phyloP scores from a whole-genome alignment of 2,329 filamentous ascomycete genomes.

The Alternaria infectoria region DNA sequence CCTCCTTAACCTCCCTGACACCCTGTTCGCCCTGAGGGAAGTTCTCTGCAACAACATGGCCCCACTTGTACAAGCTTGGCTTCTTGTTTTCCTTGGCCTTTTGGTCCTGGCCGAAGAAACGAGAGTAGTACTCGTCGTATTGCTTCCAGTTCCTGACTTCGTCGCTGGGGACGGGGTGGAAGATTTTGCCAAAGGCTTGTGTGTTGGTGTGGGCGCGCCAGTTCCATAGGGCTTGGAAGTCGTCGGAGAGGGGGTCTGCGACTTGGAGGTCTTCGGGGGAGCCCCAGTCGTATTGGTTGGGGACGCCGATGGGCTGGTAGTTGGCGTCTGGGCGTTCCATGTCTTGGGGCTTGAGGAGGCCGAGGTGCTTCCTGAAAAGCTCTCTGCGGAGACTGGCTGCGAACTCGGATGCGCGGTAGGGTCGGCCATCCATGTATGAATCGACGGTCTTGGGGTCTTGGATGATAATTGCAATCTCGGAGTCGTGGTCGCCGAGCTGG shows the following conservation, averaged over 20 bases:
- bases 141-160: constrained; percentile 72
- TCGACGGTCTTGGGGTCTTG: constrained; percentile 76
- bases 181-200: constrained; percentile 78
- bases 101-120: constrained; percentile 63
- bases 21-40: constrained; percentile 53
- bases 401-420: constrained; percentile 75
- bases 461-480: constrained; percentile 87
- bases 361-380: constrained; percentile 91
- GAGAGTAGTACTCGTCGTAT: constrained; percentile 74
- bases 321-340: constrained; percentile 66
- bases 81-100: constrained; percentile 50
- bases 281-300: constrained; percentile 60
- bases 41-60: constrained; percentile 74
- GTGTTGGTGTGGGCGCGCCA: constrained; percentile 78
- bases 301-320: constrained; percentile 63
- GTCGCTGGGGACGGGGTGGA: constrained; percentile 79
- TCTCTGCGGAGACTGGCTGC: constrained; percentile 81
- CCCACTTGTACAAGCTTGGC: constrained; percentile 74
- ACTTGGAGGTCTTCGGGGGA: constrained; percentile 63
- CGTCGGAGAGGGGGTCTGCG: constrained; percentile 71
- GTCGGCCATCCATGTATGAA: constrained; percentile 74
- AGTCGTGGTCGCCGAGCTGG: constrained; percentile 83
- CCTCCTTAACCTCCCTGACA: constrained; percentile 62
- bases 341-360: constrained; percentile 76
- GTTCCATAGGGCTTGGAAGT: constrained; percentile 76